These are phyloP conservation scores for Talaromyces liani DNA, from an alignment of 495 filamentous ascomycete species.

Conservation along the genomic window DNA sequence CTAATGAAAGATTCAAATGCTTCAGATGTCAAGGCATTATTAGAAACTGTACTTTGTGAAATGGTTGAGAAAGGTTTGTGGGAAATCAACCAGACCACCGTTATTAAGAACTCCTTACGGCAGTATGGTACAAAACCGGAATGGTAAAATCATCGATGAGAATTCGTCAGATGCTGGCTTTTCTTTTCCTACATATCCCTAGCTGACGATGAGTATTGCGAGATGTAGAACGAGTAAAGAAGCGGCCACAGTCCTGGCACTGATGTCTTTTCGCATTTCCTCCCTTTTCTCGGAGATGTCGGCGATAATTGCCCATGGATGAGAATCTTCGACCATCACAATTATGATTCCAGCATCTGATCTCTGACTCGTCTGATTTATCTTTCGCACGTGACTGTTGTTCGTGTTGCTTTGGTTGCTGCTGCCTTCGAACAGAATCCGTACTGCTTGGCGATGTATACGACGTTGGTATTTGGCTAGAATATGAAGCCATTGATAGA, in stretches of 20 bases:
- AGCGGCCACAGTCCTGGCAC: neutral
- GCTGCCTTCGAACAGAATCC: no score
- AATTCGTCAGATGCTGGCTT: no score
- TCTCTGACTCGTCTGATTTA: neutral
- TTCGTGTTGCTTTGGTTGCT: neutral
- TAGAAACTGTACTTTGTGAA: no score
- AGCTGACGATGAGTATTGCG: neutral
- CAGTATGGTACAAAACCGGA: no score
- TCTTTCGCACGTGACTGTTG: neutral
- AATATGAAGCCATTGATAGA: neutral
- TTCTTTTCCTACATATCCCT: neutral
- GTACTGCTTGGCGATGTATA: neutral
- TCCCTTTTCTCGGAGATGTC: constrained; percentile 2
- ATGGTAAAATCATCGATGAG: no score
- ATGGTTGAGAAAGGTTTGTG: no score
- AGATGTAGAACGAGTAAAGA: neutral
- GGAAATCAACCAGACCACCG: no score
- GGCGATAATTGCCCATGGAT: neutral
- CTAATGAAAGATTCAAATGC: no score
- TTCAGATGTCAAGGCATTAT: no score
- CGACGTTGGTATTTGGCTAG: neutral
- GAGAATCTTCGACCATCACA: constrained; percentile 1
- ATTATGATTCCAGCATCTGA: constrained; percentile 5
- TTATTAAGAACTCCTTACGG: no score
- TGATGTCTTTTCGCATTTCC: neutral